Conservation (phyloP, 768 basidiomycete genomes). For the Hypholoma sublateritium region DNA sequence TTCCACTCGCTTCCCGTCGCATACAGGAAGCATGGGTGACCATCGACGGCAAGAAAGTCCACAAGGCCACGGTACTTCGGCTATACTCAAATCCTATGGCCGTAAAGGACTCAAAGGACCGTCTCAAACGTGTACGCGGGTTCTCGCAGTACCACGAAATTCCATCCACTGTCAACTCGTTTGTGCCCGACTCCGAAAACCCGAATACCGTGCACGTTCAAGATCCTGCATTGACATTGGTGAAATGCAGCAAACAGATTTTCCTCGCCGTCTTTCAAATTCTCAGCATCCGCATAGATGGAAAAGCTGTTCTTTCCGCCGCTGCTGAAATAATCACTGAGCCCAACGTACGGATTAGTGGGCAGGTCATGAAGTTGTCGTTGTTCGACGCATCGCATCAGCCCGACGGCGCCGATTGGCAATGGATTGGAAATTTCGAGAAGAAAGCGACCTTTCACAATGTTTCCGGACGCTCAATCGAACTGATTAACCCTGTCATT, state of each 20-base stretch:
- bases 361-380: conserved; percentile 10
- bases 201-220: conserved; percentile 2
- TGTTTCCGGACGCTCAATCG: conserved; percentile 6
- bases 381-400: background rate
- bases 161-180: background rate
- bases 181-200: background rate
- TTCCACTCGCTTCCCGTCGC: background rate
- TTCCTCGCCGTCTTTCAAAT: conserved; percentile 11
- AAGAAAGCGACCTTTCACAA: conserved; percentile 1
- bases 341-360: conserved; percentile 5
- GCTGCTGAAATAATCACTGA: background rate
- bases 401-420: conserved; percentile 10
- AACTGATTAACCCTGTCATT: conserved; percentile 6
- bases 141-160: conserved; percentile 12
- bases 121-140: conserved; percentile 12
- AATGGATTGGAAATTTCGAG: conserved; percentile 13
- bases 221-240: conserved; percentile 8
- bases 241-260: conserved; percentile 2
- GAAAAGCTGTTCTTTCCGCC: background rate
- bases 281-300: conserved; percentile 1
- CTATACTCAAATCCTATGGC: conserved; percentile 10
- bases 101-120: conserved; percentile 12
- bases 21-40: conserved; percentile 2
- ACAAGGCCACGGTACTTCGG: conserved; percentile 10
- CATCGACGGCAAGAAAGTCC: conserved; percentile 9